Evolutionary conservation across 2,329 filamentous ascomycete genomes (phyloP).

Genomic region (Colletotrichum magnum): DNA sequence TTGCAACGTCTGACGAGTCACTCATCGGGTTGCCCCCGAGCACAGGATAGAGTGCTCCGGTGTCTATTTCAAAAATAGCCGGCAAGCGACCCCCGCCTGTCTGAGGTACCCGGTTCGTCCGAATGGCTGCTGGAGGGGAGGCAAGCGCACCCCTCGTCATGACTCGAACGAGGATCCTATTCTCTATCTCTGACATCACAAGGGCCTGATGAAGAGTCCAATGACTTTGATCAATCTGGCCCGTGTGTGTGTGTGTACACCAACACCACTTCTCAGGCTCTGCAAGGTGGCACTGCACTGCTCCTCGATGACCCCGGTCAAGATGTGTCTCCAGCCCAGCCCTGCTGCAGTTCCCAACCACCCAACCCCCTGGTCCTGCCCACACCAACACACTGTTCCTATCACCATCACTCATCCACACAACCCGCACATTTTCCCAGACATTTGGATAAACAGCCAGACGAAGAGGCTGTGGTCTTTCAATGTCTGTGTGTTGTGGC

Average conservation of each 20-base stretch:
- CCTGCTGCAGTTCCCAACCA: slow-evolving; percentile 32
- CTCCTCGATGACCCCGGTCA: slow-evolving; percentile 29
- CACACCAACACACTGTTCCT: slow-evolving; percentile 5
- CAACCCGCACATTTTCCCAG: slow-evolving; percentile 9
- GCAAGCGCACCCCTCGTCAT: slow-evolving; percentile 13
- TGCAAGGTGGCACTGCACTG: neutral
- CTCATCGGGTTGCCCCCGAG: slow-evolving; percentile 4
- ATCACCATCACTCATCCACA: slow-evolving; percentile 33
- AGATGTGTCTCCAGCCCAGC: slow-evolving; percentile 32
- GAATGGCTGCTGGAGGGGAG: slow-evolving; percentile 17
- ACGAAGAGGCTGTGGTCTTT: slow-evolving; percentile 14
- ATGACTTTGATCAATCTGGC: slow-evolving; percentile 12
- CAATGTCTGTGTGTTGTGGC: neutral
- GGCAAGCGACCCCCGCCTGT: slow-evolving; percentile 2
- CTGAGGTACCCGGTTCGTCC: slow-evolving; percentile 27
- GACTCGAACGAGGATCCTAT: slow-evolving; percentile 31
- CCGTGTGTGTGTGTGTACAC: neutral
- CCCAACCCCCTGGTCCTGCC: slow-evolving; percentile 15
- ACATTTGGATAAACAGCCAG: slow-evolving; percentile 11
- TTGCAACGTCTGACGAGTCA: slow-evolving; percentile 28
- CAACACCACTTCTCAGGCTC: neutral
- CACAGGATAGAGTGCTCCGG: slow-evolving; percentile 25
- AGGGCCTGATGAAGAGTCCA: slow-evolving; percentile 3
- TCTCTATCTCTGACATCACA: slow-evolving; percentile 37
- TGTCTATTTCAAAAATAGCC: slow-evolving; percentile 25